phyloP scores from a whole-genome alignment of 495 filamentous ascomycete species.

The Beverwykella pulmonaria region DNA sequence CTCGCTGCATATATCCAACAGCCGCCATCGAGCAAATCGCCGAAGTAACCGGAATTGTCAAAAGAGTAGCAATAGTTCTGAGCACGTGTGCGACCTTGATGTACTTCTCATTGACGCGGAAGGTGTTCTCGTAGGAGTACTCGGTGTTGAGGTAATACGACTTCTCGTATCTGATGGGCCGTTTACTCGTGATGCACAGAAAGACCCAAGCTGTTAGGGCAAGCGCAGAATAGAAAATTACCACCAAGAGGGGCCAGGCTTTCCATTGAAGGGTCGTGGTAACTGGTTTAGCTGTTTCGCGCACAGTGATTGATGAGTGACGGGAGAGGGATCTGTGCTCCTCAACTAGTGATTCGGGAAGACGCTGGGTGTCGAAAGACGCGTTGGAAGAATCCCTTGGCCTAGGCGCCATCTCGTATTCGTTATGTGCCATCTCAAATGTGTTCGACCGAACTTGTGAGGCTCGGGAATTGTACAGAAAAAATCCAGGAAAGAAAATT shows the following conservation, averaged over 20 bases:
- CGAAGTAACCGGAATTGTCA: conserved; percentile 17
- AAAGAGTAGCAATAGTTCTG: conserved; percentile 1
- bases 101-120: conserved; percentile 4
- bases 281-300: neutral
- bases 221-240: neutral
- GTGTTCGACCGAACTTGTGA: neutral
- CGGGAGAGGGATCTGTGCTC: neutral
- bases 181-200: neutral
- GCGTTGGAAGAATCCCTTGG: neutral
- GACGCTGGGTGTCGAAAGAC: neutral
- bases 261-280: neutral
- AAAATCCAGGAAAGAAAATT: neutral
- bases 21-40: conserved; percentile 16
- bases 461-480: neutral
- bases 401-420: neutral
- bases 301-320: neutral
- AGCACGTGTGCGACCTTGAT: conserved; percentile 3
- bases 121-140: neutral
- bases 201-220: conserved; percentile 3
- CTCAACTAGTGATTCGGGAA: neutral
- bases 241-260: neutral
- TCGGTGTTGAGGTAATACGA: neutral
- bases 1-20: conserved; percentile 12
- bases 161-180: neutral
- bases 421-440: neutral